Percentiles rank a stretch among this genome's conserved stretches.
Conservation (phyloP, 2,329 filamentous ascomycete genomes). For the Pseudogymnoascus sp. region DNA sequence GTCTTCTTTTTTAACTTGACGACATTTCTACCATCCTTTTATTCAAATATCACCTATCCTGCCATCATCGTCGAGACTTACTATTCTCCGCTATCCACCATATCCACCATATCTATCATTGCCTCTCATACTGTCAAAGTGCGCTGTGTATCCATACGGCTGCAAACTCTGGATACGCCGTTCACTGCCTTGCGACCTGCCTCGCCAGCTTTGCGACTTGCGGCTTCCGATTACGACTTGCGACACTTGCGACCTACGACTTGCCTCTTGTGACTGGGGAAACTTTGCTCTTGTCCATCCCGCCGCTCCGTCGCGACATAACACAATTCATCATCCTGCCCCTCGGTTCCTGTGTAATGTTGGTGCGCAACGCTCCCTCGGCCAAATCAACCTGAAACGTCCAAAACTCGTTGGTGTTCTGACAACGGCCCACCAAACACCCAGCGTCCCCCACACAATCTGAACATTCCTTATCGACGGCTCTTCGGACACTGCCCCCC, state of each 20-base stretch:
- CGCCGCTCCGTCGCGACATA: not conserved
- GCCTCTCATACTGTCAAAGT: not conserved
- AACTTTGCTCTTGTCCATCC: not conserved
- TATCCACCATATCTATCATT: not conserved
- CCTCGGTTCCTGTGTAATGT: not conserved
- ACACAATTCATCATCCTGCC: not conserved
- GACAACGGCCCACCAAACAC: constrained; percentile 27
- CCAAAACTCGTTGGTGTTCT: not conserved
- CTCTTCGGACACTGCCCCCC: not conserved
- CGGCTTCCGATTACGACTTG: too few relatives aligned
- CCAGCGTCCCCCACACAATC: not conserved
- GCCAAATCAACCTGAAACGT: constrained; percentile 16
- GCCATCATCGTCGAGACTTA: not conserved
- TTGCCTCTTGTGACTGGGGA: not conserved
- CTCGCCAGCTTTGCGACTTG: too few relatives aligned
- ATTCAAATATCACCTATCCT: not conserved
- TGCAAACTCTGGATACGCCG: not conserved
- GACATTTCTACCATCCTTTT: not conserved
- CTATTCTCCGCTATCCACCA: not conserved
- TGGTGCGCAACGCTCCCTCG: constrained; percentile 19
- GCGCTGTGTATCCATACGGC: not conserved
- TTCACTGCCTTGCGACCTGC: not conserved
- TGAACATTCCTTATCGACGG: not conserved
- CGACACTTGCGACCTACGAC: not conserved
- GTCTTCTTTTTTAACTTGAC: not conserved